Percentiles rank a stretch among this genome's conserved stretches.
These are phyloP conservation scores for Pyrenochaeta sp. DNA, from an alignment of 2,329 filamentous ascomycete genomes.

Conservation along the genomic window DNA sequence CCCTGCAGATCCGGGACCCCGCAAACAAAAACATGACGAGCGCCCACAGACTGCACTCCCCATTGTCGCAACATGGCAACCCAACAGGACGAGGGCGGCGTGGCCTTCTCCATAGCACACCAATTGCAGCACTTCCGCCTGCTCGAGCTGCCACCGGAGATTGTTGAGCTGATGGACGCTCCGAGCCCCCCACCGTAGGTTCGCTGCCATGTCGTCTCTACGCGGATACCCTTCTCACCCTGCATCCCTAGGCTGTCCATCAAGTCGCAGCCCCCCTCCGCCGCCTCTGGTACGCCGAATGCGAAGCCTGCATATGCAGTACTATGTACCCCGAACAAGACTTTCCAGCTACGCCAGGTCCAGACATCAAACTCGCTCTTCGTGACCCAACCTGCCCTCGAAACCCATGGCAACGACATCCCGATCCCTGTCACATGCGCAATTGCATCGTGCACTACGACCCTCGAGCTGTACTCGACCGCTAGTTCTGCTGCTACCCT, in stretches of 20 bases:
- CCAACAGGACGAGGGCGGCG: slow-evolving; percentile 50
- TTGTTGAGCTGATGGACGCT: slow-evolving; percentile 63
- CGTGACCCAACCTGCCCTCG: slow-evolving; percentile 57
- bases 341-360: slow-evolving; percentile 69
- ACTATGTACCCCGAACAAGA: slow-evolving; percentile 65
- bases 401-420: slow-evolving; percentile 46
- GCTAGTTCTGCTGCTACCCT: slow-evolving; percentile 45
- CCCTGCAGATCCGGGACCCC: slow-evolving; percentile 25
- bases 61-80: slow-evolving; percentile 48
- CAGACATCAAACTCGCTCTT: slow-evolving; percentile 72
- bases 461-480: slow-evolving; percentile 54
- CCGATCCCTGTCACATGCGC: slow-evolving; percentile 49
- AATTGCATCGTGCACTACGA: slow-evolving; percentile 55
- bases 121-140: slow-evolving; percentile 64
- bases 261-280: slow-evolving; percentile 42
- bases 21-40: slow-evolving; percentile 24
- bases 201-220: slow-evolving; percentile 20
- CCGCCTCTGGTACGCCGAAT: slow-evolving; percentile 24
- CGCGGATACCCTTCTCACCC: slow-evolving; percentile 32
- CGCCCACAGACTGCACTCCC: slow-evolving; percentile 1
- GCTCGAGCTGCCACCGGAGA: slow-evolving; percentile 67
- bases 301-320: slow-evolving; percentile 60
- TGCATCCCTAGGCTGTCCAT: slow-evolving; percentile 43
- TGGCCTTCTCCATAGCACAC: slow-evolving; percentile 55
- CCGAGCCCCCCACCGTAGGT: slow-evolving; percentile 56